Evolutionary conservation across 2,329 filamentous ascomycete genomes (phyloP).

Genomic region (Drechslerella coelobrocha): DNA sequence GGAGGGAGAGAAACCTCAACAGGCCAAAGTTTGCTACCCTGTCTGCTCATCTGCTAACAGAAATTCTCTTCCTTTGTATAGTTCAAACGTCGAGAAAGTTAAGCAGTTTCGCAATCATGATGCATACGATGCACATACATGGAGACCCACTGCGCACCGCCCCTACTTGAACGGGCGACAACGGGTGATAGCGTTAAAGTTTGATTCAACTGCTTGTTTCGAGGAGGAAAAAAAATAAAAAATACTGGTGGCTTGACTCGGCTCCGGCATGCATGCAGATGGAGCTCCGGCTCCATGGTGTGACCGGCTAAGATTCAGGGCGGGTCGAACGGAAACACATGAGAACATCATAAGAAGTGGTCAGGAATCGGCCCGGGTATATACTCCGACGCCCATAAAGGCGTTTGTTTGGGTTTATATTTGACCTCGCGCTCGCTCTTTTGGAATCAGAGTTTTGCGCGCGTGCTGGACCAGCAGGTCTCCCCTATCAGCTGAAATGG

Average conservation of each 20-base stretch:
- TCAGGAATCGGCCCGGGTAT: slow-evolving; percentile 26
- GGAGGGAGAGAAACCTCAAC: no score
- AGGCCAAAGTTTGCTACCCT: no score
- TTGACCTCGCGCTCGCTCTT: neutral
- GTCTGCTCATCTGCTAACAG: no score
- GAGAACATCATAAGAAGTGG: slow-evolving; percentile 27
- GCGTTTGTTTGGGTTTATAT: neutral
- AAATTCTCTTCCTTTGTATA: no score
- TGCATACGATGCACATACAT: neutral
- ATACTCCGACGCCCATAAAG: neutral
- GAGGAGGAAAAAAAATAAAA: slow-evolving; percentile 9
- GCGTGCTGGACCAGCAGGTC: no score
- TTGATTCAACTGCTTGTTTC: no score
- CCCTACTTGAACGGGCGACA: neutral
- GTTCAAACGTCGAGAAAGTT: no score
- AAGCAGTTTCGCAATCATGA: no score
- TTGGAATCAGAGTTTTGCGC: no score
- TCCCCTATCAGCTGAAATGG: neutral
- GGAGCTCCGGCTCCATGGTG: slow-evolving; percentile 50
- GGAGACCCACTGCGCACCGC: neutral
- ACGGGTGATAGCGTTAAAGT: neutral
- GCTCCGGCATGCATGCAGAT: slow-evolving; percentile 45
- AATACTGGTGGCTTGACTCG: slow-evolving; percentile 49
- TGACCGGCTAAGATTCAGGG: slow-evolving; percentile 47
- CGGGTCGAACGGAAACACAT: slow-evolving; percentile 34